These are phyloP conservation scores for Boletellus deceptivus DNA, from an alignment of 1,284 basidiomycete genomes.

Conservation along the genomic window DNA sequence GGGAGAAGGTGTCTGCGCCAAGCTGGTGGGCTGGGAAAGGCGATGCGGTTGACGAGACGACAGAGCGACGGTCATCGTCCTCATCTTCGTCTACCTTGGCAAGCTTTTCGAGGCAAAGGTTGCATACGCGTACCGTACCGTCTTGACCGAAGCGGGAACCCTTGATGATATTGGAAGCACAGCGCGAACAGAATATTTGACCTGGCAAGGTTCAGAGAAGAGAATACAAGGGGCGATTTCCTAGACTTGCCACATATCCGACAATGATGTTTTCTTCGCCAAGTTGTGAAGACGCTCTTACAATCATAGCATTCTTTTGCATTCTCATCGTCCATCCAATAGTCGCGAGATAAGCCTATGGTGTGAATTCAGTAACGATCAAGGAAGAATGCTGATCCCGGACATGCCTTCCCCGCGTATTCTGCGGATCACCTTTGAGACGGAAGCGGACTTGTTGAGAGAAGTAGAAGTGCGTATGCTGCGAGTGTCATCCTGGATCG, in stretches of 20 bases:
- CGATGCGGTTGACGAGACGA: constrained; percentile 65
- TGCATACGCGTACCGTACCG: constrained; percentile 91
- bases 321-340: constrained; percentile 98
- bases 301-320: constrained; percentile 96
- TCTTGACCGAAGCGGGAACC: constrained; percentile 92
- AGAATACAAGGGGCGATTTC: not conserved
- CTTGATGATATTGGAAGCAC: constrained; percentile 97
- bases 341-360: constrained; percentile 78
- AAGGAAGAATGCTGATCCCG: not conserved
- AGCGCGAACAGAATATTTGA: constrained; percentile 89
- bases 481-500: constrained; percentile 77
- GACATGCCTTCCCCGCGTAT: constrained; percentile 79
- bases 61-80: constrained; percentile 77
- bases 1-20: constrained; percentile 42
- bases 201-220: constrained; percentile 43
- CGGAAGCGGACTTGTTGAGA: constrained; percentile 72
- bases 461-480: constrained; percentile 74
- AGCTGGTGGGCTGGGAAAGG: constrained; percentile 48
- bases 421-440: constrained; percentile 85
- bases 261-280: constrained; percentile 94
- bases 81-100: constrained; percentile 77
- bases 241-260: constrained; percentile 78
- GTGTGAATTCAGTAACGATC: constrained; percentile 11
- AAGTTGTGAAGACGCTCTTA: constrained; percentile 87
- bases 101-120: constrained; percentile 90